These are phyloP conservation scores for Quambalaria eucalypti DNA, from an alignment of 1,284 basidiomycete genomes.

Conservation along the genomic window DNA sequence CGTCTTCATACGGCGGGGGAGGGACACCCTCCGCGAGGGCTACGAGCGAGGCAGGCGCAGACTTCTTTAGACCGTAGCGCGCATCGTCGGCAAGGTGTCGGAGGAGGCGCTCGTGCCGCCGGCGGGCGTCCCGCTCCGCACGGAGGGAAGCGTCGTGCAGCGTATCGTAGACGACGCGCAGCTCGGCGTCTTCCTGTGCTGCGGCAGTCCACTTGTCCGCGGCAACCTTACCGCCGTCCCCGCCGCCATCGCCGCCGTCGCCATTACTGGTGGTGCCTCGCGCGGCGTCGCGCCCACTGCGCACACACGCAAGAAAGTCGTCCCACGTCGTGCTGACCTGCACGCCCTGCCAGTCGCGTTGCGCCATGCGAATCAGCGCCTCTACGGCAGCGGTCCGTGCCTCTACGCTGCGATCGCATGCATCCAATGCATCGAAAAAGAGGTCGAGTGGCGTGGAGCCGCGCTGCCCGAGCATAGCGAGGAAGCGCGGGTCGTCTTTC, in stretches of 20 bases:
- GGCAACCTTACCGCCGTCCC: not conserved
- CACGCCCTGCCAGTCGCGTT: constrained; percentile 45
- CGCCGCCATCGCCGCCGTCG: too few species aligned
- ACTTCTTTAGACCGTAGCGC: constrained; percentile 85
- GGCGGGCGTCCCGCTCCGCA: constrained; percentile 58
- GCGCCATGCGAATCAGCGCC: constrained; percentile 56
- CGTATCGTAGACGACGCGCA: constrained; percentile 49
- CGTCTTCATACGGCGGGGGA: constrained; percentile 1
- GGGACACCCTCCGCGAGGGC: not conserved
- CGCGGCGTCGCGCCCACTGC: not conserved
- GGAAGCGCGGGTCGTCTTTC: constrained; percentile 69
- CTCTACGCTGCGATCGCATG: constrained; percentile 73
- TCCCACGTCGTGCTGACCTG: constrained; percentile 48
- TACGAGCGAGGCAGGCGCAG: not conserved
- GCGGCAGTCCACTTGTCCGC: not conserved
- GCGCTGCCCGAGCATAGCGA: constrained; percentile 73
- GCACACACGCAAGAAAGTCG: constrained; percentile 52
- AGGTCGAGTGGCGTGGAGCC: constrained; percentile 89
- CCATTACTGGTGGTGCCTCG: not conserved
- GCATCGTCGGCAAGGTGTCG: constrained; percentile 88
- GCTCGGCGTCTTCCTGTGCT: constrained; percentile 4
- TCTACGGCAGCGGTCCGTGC: constrained; percentile 61
- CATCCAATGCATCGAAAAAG: constrained; percentile 88
- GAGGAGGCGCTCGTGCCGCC: constrained; percentile 72
- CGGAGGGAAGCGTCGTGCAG: constrained; percentile 62